These are phyloP conservation scores for Cenococcum geophilum DNA, from an alignment of 495 filamentous ascomycete genomes.

Conservation along the genomic window DNA sequence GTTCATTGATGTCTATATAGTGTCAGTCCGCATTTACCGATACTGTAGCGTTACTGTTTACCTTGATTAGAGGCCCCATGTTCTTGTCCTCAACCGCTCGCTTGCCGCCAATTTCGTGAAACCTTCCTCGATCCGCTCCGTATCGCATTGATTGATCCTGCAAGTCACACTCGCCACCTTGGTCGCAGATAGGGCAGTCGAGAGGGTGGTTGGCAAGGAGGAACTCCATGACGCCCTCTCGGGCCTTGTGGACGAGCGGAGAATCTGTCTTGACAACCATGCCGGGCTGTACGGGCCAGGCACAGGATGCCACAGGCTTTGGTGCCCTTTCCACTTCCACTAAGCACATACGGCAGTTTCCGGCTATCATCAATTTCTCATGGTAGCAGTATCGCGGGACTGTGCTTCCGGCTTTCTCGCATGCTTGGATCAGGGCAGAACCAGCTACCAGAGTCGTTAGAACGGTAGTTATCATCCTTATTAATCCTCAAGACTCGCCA, in stretches of 20 bases:
- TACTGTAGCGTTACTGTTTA: constrained; percentile 14
- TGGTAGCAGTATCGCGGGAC: constrained; percentile 99
- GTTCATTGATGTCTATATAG: constrained; percentile 85
- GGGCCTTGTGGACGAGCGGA: constrained; percentile 89
- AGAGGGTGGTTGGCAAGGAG: constrained; percentile 93
- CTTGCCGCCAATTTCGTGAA: constrained; percentile 92
- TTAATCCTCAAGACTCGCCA: constrained; percentile 35
- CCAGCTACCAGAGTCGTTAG: constrained; percentile 51
- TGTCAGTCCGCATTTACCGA: constrained; percentile 11
- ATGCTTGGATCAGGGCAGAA: constrained; percentile 95
- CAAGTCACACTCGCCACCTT: constrained; percentile 96
- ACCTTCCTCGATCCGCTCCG: constrained; percentile 89
- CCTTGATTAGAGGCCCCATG: constrained; percentile 93
- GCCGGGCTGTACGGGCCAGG: constrained; percentile 95
- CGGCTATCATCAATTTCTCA: constrained; percentile 98
- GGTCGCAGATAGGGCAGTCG: constrained; percentile 95
- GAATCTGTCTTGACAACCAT: constrained; percentile 99
- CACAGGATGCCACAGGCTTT: constrained; percentile 96
- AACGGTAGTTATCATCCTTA: constrained; percentile 7
- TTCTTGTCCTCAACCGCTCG: constrained; percentile 98
- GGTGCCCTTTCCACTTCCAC: constrained; percentile 94
- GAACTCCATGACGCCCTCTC: constrained; percentile 99
- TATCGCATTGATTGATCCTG: constrained; percentile 99
- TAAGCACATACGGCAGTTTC: constrained; percentile 98
- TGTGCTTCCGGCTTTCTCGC: constrained; percentile 91